Evolutionary conservation across 345 rosid species (phyloP), one percentile per base, ranked within the genome.

Genomic region (Pistacia integerrima): DNA sequence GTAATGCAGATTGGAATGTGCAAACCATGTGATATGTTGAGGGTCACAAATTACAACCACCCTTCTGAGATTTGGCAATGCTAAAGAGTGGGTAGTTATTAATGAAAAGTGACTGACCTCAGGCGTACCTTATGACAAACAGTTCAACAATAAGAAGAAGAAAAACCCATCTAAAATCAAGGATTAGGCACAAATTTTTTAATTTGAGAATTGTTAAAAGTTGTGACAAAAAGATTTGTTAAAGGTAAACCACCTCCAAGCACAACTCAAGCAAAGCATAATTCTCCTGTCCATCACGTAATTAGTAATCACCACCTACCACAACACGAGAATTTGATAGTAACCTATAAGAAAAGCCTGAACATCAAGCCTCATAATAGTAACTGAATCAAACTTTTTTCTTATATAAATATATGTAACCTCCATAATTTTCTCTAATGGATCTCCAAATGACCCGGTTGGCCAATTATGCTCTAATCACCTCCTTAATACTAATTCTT

Each of bases 301-400:
- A 44, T 44, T 44, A 22, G 44, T 59, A 72, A 44, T 56, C 18
- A 38, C 56, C 38, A 69, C 81, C 83, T 51, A 77, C 72, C 62
- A 59, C 68, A 67, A n/a, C 84, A 80, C 74, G 84, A 73, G 80
- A 70, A 20, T 68, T 69, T 20, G 30, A 28, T 17, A 16, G 8
- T 36, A 60, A 54, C 73, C n/a, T 79, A 82, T 56, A 67, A 72
- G 88, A 74, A 84, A 84, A 78, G 79, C 87, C 80, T 84, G 89
- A 86, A 74, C 72, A 12, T 65, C 72, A 16, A 30, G 17, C 35
- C 4, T 30, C 74, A 36, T 44, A 20, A 33, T 38, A 28, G 69
- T 33, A 46, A 63, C 66, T 25, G 30, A 30, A 38, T 18, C 13
- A 52, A 52, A 35, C 20, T 16, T 75, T 66, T 51, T 49, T 16